Conservation (phyloP, 768 basidiomycete genomes). For the Tricholomella constricta region DNA sequence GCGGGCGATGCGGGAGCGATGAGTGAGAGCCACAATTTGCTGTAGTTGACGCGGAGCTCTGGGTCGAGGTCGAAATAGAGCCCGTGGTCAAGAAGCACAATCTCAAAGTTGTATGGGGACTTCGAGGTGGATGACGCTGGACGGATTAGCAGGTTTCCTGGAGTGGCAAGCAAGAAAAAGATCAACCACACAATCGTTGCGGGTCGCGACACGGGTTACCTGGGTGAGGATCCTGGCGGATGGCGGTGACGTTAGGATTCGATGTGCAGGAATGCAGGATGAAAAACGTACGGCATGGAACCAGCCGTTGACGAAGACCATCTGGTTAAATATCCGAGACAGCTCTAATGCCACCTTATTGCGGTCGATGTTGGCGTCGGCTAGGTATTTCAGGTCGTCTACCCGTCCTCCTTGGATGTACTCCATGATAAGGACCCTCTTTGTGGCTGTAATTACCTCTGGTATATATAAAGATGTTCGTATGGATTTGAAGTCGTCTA, state of each 20-base stretch:
- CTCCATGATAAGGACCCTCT: conserved; percentile 92
- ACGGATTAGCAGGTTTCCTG: conserved; percentile 90
- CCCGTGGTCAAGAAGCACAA: conserved; percentile 92
- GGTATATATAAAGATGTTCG: conserved; percentile 88
- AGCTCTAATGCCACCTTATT: conserved; percentile 94
- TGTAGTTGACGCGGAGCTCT: conserved; percentile 78
- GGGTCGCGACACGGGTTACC: conserved; percentile 39
- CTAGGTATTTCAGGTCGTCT: conserved; percentile 85
- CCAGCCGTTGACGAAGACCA: conserved; percentile 96
- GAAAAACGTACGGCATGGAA: conserved; percentile 68
- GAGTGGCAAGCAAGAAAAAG: neutral
- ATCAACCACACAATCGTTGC: neutral
- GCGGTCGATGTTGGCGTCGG: conserved; percentile 81
- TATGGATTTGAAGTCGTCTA: conserved; percentile 67
- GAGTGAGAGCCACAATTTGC: conserved; percentile 89
- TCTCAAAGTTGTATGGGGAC: conserved; percentile 94
- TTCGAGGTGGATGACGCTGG: conserved; percentile 59
- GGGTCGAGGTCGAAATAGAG: conserved; percentile 90
- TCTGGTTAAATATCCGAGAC: conserved; percentile 85
- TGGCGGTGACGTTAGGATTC: conserved; percentile 5
- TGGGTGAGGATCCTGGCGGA: conserved; percentile 78
- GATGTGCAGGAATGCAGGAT: neutral
- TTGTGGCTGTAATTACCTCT: conserved; percentile 74
- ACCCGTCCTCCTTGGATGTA: conserved; percentile 88
- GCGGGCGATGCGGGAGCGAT: conserved; percentile 71